Percentiles rank a stretch among this genome's conserved stretches.
Evolutionary conservation across 78 protist species (phyloP).

Genomic region (Dictyostelium brefeldianum): DNA sequence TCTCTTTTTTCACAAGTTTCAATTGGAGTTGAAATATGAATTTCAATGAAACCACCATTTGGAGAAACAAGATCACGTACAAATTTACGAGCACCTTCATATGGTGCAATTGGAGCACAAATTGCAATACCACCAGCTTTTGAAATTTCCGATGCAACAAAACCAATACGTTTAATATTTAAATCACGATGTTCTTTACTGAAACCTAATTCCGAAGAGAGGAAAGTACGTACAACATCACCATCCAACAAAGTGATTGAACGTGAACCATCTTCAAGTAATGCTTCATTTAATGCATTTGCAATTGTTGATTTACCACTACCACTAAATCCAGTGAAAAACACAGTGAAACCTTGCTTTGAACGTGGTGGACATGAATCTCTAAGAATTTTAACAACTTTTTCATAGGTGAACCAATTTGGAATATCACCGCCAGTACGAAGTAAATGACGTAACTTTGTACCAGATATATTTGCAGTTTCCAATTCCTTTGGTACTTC

Average conservation of each 20-base stretch:
- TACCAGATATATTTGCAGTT: constrained; percentile 88
- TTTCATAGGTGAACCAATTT: constrained; percentile 96
- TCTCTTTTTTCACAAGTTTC: constrained; percentile 82
- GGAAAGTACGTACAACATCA: constrained; percentile 75
- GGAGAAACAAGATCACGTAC: constrained; percentile 28
- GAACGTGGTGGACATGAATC: constrained; percentile 76
- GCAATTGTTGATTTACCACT: constrained; percentile 83
- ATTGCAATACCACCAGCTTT: constrained; percentile 81
- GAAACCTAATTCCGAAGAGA: constrained; percentile 71
- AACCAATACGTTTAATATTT: constrained; percentile 80
- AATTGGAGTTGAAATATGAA: constrained; percentile 77
- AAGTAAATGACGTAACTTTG: constrained; percentile 85
- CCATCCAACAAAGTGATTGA: constrained; percentile 76
- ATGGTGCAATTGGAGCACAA: constrained; percentile 88
- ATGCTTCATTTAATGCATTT: constrained; percentile 69
- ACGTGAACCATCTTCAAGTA: constrained; percentile 37
- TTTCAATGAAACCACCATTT: constrained; percentile 66
- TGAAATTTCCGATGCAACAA: constrained; percentile 71
- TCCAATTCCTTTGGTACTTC: constrained; percentile 91
- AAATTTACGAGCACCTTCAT: constrained; percentile 32
- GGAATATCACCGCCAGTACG: constrained; percentile 95
- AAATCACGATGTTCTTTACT: constrained; percentile 73
- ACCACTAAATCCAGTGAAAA: constrained; percentile 85
- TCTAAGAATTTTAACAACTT: constrained; percentile 93
- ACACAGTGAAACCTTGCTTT: constrained; percentile 76